Evolutionary conservation across 345 rosid species (phyloP), one percentile per base, ranked within the genome.

Genomic region (Lagerstroemia speciosa): DNA sequence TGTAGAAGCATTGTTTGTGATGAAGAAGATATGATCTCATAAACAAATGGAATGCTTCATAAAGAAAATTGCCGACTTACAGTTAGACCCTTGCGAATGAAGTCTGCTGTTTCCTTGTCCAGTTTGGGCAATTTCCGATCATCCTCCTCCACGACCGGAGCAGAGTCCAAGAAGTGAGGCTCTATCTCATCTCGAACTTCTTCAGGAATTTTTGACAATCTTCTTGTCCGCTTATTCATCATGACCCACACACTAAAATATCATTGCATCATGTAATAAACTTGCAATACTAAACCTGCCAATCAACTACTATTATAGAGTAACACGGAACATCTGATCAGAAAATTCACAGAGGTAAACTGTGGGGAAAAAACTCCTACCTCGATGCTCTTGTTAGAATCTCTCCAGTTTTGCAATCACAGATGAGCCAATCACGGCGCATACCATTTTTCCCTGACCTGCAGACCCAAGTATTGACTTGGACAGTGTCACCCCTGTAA

Each of bases 151-250:
- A 92, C 84, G 64, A 88, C 76, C 3, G 98, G 98, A 41, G 83
- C 87, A 64, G 86, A 85, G 55, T 87, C 75, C 81, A 88, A 58
- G 80, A 95, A 90, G 70, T 83, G 77, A 36, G 98, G 97, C 73
- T 85, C 89, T 71, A 92, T 90, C 71, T 95, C 99, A 24, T 75
- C 82, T 78, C 96, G 84, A 81, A 87, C 99, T 71, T 95, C 98
- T 68, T 88, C 96, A 8, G 97, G 98, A 62, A 95, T 76, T 84
- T 95, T 95, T 45, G 99, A 92, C 60, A 95, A 76, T 72, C 81
- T 90, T 78, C 99, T 87, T 43, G 98, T 95, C 70, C 81, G 67
- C 80, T 95, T 92, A 89, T 95, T 95, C 98, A 95, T 92, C 99
- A 92, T 88, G 75, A 92, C 98, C 96, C 98, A 95, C 65, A 91